phyloP scores from a whole-genome alignment of 1,284 basidiomycete genomes.

The Ustilago loliicola region DNA sequence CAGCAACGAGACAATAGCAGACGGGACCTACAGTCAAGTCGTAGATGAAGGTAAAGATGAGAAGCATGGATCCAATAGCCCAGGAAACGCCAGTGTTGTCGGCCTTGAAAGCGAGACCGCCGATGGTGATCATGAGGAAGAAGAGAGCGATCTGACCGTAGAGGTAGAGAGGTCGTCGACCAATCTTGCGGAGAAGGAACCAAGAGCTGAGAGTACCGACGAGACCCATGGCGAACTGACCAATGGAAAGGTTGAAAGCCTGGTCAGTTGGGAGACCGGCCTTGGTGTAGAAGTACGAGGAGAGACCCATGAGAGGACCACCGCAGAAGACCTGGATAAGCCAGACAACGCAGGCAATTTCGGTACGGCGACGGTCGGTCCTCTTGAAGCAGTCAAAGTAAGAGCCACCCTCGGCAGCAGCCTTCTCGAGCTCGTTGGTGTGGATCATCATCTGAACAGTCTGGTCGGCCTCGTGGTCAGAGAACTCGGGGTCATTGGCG shows the following conservation, averaged over 20 bases:
- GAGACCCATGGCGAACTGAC: conserved; percentile 69
- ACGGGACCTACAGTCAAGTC: conserved; percentile 71
- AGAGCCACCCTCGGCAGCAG: conserved; percentile 67
- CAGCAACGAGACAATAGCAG: conserved; percentile 73
- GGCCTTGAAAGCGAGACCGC: conserved; percentile 69
- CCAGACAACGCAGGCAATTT: conserved; percentile 71
- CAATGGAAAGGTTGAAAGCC: conserved; percentile 72
- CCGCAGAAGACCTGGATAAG: conserved; percentile 70
- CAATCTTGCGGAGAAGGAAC: conserved; percentile 71
- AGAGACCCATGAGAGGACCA: conserved; percentile 65
- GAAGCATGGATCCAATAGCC: conserved; percentile 72
- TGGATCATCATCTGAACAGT: conserved; percentile 72
- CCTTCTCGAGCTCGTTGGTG: conserved; percentile 72
- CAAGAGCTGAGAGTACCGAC: conserved; percentile 71
- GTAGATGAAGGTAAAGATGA: conserved; percentile 72
- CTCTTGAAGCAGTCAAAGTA: conserved; percentile 73
- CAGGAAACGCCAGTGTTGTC: conserved; percentile 50
- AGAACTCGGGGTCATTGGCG: conserved; percentile 51
- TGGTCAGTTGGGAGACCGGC: conserved; percentile 71
- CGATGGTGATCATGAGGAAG: conserved; percentile 73
- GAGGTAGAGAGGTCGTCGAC: conserved; percentile 73
- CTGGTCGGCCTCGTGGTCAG: conserved; percentile 71
- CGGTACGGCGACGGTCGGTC: conserved; percentile 72
- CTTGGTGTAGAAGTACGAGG: conserved; percentile 72
- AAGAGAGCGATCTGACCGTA: conserved; percentile 72